Base-by-base conservation (phyloP, 164 flowering plant species). In the Annona squamosa region DNA sequence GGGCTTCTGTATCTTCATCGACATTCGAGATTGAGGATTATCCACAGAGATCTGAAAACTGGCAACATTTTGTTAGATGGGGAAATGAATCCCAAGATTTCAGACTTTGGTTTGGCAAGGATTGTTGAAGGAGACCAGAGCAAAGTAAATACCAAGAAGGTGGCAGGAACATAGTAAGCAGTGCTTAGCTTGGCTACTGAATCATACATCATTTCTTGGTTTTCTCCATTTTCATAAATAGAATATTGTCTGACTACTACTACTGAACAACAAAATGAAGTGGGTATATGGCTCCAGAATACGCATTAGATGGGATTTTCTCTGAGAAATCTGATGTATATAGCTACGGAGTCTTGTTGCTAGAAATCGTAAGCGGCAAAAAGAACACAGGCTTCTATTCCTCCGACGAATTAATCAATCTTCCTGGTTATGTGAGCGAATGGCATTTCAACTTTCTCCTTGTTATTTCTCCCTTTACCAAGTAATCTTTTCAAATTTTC, bases 1-100 rank as follows among this genome's bases (percentile, higher is more conserved):
- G 91, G 91, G 4, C 48, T 89, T 68, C 79, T 85, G 10, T 89
- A 89, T 68, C 82, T 89, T 47, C 93, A 89, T 44, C 85, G 82
- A 37, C 89, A 87, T 52, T 89, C 90, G 3, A 75, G 82, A 5
- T 72, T 84, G 3, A 67, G 68, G 41, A 82, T 89, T 9, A 84
- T 89, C 4, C 93, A 87, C 42, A 76, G 89, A 7, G 89, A 89
- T 79, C 84, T 89, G 1, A 89, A 87, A 70, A 77, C 89, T 16
- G 79, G 87, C 81, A 89, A 89, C 56, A 59, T 87, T 4, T 71
- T 87, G 59, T 42, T 89, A 16, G 91, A 88, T 72, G 65, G 16
- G 0, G 84, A 83, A 5, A 77, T 86, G 85, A 80, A 72, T 44
- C 77, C 90, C 1, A 84, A 86, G 73, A 83, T 86, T 7, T 77